Base-by-base conservation (phyloP, 2,329 filamentous ascomycete species). In the Blastomyces parvus region DNA sequence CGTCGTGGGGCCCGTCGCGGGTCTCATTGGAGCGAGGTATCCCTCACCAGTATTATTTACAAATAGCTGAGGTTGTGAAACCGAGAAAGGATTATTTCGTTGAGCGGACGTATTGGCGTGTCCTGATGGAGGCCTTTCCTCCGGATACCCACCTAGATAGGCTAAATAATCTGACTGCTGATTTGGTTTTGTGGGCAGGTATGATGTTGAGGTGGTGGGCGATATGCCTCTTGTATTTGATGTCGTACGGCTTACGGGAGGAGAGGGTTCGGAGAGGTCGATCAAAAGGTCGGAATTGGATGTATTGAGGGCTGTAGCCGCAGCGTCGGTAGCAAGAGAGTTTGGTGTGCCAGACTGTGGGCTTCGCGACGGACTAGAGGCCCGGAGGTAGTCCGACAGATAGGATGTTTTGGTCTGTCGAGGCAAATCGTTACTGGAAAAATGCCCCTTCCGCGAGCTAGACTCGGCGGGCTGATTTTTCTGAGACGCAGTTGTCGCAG, bases 111-210 rank as follows among this genome's bases (percentile, higher is more conserved):
- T 30, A 59, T 56, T 46, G 56, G 38, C 53, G 2, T 57, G 30
- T n/a, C 30, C 48, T 17, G 60, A 44, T 14, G 67, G 71, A 17
- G 70, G 68, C 52, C 62, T 63, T 7, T 72, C 71, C 46, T 75
- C 72, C 1, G 71, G 72, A 63, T 74, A 73, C 63, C 75, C 72
- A 64, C 73, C 71, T n/a, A 72, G 64, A 62, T 74, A 74, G 1
- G 69, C 70, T 11, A 73, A 73, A 65, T 75, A 75, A 33, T 59
- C 55, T 0, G 71, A 70, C 14, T 73, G 64, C 17, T 78, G 76
- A 57, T 79, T 76, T 13, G 78, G 72, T 62, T 70, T 76, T 59
- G 75, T 65, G 25, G 75, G 73, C 62, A 74, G 73, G 57, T 70
- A 68, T 53, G 68, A 60, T 42, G 65, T 70, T 13, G 69, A 53